A percentile compares a stretch with the other conserved stretches of the same genome.
Conservation (phyloP, 805 yeast genomes). For the Candida sanyiensis region DNA sequence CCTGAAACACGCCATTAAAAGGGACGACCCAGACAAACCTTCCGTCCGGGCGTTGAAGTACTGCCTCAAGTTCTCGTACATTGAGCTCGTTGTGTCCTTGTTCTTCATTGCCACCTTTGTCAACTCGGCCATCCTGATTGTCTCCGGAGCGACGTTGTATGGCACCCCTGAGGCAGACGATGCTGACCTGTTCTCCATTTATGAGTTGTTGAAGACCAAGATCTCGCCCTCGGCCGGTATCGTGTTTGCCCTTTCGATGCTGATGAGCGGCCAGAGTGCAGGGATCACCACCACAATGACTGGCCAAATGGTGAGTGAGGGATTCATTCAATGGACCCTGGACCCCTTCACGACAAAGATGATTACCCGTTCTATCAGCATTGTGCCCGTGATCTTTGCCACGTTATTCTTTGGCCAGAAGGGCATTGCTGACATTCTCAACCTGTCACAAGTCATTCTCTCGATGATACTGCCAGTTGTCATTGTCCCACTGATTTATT, state of each 20-base stretch:
- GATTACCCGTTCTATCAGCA: slow-evolving; percentile 77
- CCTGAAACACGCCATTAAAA: slow-evolving; percentile 42
- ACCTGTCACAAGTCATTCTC: slow-evolving; percentile 77
- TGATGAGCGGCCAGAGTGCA: slow-evolving; percentile 91
- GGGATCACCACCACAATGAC: slow-evolving; percentile 92
- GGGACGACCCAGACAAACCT: slow-evolving; percentile 50
- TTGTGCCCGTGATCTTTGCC: slow-evolving; percentile 76
- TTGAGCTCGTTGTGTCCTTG: slow-evolving; percentile 75
- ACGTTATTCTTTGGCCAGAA: slow-evolving; percentile 71
- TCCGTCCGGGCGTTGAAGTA: slow-evolving; percentile 75
- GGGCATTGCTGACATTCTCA: slow-evolving; percentile 70
- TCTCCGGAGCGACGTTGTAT: slow-evolving; percentile 81
- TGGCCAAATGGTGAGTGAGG: slow-evolving; percentile 91
- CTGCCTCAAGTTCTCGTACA: slow-evolving; percentile 73
- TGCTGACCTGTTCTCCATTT: slow-evolving; percentile 81
- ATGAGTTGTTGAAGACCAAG: slow-evolving; percentile 60
- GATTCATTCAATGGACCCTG: slow-evolving; percentile 73
- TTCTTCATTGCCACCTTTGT: slow-evolving; percentile 90
- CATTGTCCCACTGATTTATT: slow-evolving; percentile 79
- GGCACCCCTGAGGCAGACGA: slow-evolving; percentile 59
- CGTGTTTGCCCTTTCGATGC: slow-evolving; percentile 80
- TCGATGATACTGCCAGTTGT: slow-evolving; percentile 80
- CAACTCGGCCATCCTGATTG: slow-evolving; percentile 82
- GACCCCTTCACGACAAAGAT: slow-evolving; percentile 79
- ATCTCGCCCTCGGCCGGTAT: slow-evolving; percentile 83